These are phyloP conservation scores for Kurtzmaniella quercitrusa DNA, from an alignment of 1,139 yeast species.

Conservation along the genomic window DNA sequence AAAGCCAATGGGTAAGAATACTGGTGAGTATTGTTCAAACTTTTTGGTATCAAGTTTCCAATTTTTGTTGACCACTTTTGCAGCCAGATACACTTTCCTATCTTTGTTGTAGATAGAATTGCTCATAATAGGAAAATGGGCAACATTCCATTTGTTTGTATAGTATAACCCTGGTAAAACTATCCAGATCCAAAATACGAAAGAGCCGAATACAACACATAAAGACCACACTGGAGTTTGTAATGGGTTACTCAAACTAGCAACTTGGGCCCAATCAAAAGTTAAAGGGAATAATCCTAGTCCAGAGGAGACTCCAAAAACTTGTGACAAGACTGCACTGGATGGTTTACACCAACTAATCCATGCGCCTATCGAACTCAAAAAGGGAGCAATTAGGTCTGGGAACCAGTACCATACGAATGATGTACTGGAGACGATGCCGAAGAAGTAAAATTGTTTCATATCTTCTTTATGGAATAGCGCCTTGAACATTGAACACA, in stretches of 20 bases:
- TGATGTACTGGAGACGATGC: constrained; percentile 12
- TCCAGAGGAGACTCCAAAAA: constrained; percentile 59
- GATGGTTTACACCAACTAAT: constrained; percentile 9
- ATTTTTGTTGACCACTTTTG: constrained; percentile 33
- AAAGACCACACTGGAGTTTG: constrained; percentile 10
- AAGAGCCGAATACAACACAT: constrained; percentile 26
- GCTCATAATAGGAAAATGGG: constrained; percentile 15
- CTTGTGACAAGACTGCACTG: constrained; percentile 25
- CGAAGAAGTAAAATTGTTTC: constrained; percentile 10
- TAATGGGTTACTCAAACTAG: constrained; percentile 9
- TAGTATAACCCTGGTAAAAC: constrained; percentile 19
- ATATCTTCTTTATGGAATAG: constrained; percentile 4
- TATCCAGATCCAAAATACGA: constrained; percentile 19
- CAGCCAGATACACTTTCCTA: constrained; percentile 40
- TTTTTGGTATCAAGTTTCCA: constrained; percentile 35
- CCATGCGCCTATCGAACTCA: constrained; percentile 11
- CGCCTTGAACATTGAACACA: constrained; percentile 19
- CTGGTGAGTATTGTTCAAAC: constrained; percentile 44
- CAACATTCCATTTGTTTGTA: constrained; percentile 10
- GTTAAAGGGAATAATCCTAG: constrained; percentile 58
- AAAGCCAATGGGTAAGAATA: constrained; percentile 13
- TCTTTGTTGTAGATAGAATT: constrained; percentile 32
- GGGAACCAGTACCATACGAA: constrained; percentile 19
- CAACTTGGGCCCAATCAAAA: constrained; percentile 14
- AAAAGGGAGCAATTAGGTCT: constrained; percentile 18